Evolutionary conservation across 495 filamentous ascomycete species (phyloP).

Genomic region (Glonium stellatum): DNA sequence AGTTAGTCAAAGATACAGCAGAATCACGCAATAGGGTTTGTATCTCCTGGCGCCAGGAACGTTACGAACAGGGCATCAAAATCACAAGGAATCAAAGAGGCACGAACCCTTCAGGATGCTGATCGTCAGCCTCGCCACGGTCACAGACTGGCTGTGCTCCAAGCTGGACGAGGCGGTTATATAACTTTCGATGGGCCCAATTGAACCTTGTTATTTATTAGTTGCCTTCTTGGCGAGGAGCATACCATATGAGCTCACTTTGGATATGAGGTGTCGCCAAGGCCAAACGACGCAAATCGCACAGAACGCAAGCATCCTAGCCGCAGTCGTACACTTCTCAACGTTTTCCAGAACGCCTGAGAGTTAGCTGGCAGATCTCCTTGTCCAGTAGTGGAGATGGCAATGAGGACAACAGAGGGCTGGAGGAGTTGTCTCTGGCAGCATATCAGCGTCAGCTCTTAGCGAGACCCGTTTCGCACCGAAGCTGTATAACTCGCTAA

Average conservation of each 20-base stretch:
- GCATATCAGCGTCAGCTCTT: conserved; percentile 11
- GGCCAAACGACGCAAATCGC: conserved; percentile 76
- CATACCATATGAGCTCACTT: conserved; percentile 48
- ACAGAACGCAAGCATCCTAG: conserved; percentile 58
- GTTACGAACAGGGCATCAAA: no score
- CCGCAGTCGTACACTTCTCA: conserved; percentile 71
- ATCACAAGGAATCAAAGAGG: neutral
- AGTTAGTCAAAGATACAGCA: no score
- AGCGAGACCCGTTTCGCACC: neutral
- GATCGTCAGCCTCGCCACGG: conserved; percentile 82
- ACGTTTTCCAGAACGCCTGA: conserved; percentile 72
- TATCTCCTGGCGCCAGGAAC: no score
- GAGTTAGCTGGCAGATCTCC: conserved; percentile 83
- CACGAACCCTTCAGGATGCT: conserved; percentile 81
- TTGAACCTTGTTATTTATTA: conserved; percentile 60
- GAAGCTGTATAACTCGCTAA: conserved; percentile 13
- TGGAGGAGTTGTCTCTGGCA: conserved; percentile 42
- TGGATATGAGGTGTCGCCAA: conserved; percentile 90
- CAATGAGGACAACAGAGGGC: conserved; percentile 63
- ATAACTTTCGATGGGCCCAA: conserved; percentile 81
- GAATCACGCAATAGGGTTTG: no score
- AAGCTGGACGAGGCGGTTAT: conserved; percentile 77
- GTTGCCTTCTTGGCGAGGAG: neutral
- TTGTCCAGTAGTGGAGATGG: conserved; percentile 88
- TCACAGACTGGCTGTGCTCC: conserved; percentile 72